These are phyloP conservation scores for Anthostomella pinea DNA, from an alignment of 2,329 filamentous ascomycete genomes.

Conservation along the genomic window DNA sequence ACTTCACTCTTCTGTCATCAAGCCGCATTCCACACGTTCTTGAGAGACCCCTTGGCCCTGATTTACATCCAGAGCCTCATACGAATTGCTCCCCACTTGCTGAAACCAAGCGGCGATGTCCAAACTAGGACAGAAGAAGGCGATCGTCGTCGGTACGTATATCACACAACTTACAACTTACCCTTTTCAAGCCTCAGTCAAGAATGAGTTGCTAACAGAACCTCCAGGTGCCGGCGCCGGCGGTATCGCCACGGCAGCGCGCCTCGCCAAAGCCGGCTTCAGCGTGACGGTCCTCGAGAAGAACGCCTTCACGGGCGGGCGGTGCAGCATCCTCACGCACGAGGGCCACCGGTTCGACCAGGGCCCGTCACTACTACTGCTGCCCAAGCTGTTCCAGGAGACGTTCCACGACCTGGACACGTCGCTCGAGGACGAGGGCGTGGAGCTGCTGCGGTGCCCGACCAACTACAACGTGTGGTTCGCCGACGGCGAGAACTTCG, in stretches of 20 bases:
- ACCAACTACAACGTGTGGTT: conserved; percentile 77
- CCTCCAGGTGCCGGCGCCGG: conserved; percentile 64
- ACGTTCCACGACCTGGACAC: conserved; percentile 68
- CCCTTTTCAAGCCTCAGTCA: no score
- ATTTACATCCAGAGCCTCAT: no score
- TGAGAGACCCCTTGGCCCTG: no score
- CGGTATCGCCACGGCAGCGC: conserved; percentile 68
- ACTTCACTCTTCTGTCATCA: no score
- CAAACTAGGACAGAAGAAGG: conserved; percentile 40
- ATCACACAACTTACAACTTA: neutral
- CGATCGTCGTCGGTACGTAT: conserved; percentile 50
- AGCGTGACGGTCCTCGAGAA: conserved; percentile 76
- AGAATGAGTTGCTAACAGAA: no score
- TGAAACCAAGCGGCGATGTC: no score
- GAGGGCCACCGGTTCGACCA: conserved; percentile 71
- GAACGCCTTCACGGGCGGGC: conserved; percentile 68
- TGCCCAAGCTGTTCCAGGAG: conserved; percentile 68
- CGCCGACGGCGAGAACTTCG: conserved; percentile 61
- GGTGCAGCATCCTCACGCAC: conserved; percentile 63
- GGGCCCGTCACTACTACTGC: conserved; percentile 69
- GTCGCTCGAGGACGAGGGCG: conserved; percentile 61
- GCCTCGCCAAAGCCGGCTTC: conserved; percentile 68
- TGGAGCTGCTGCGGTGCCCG: conserved; percentile 67
- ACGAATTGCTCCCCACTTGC: no score
- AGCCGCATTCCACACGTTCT: no score